phyloP scores from a whole-genome alignment of 2,329 filamentous ascomycete species.

The Phaeosphaeriaceae sp. region DNA sequence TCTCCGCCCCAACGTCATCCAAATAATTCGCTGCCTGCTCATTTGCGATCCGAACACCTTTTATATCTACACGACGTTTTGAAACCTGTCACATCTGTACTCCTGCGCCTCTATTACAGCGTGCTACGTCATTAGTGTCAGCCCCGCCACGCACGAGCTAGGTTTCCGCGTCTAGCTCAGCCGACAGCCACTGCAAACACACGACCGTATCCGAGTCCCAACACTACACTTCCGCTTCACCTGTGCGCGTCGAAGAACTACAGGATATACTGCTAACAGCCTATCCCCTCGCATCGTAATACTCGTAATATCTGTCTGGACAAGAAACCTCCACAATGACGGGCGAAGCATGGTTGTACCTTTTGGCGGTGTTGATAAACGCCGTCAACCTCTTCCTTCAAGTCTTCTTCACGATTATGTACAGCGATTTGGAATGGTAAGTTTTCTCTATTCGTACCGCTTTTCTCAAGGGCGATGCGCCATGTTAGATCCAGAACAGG shows the following conservation, averaged over 20 bases:
- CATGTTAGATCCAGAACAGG: background rate
- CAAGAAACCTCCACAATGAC: constrained; percentile 70
- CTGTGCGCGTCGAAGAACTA: constrained; percentile 18
- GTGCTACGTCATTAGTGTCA: constrained; percentile 31
- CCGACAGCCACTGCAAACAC: constrained; percentile 40
- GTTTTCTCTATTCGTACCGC: constrained; percentile 48
- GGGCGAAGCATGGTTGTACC: constrained; percentile 97
- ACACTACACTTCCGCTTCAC: constrained; percentile 19
- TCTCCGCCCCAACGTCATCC: constrained; percentile 43
- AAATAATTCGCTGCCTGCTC: constrained; percentile 36
- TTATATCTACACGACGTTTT: constrained; percentile 7
- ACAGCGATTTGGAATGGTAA: constrained; percentile 98
- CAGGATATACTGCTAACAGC: constrained; percentile 18
- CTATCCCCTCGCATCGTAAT: constrained; percentile 2
- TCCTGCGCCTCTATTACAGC: constrained; percentile 1
- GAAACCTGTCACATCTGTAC: constrained; percentile 8
- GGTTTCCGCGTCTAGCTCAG: constrained; percentile 42
- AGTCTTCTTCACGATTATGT: constrained; percentile 99
- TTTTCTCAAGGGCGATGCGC: background rate
- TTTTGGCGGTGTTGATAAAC: constrained; percentile 98
- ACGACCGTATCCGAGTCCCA: constrained; percentile 37
- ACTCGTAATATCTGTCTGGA: constrained; percentile 29
- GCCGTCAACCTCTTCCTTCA: constrained; percentile 99
- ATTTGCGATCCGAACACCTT: constrained; percentile 16
- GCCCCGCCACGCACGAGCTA: constrained; percentile 41